Evolutionary conservation across 164 flowering plant genomes (phyloP).

Genomic region (Echeveria elegans): DNA sequence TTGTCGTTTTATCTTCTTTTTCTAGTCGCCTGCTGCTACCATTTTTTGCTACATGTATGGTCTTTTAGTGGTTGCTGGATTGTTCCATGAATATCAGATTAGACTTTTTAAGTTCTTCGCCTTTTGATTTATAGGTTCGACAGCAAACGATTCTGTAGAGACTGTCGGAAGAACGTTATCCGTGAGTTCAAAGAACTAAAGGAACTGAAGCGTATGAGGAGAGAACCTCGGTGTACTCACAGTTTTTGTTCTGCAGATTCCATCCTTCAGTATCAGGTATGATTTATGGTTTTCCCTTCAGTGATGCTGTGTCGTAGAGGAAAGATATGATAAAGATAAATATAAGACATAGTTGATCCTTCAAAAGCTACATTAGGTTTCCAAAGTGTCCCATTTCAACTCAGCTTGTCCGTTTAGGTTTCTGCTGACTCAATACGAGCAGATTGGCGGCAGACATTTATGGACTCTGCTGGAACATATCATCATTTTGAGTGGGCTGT

Average conservation of each 20-base stretch:
- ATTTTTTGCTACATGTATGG: too few species aligned
- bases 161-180: slow-evolving; percentile 94
- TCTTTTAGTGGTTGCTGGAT: background rate
- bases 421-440: slow-evolving; percentile 60
- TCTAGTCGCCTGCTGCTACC: too few species aligned
- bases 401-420: slow-evolving; percentile 35
- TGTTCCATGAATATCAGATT: background rate
- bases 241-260: slow-evolving; percentile 97
- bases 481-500: slow-evolving; percentile 98
- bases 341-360: background rate
- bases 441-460: slow-evolving; percentile 85
- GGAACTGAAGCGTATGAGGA: slow-evolving; percentile 87
- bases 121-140: slow-evolving; percentile 71
- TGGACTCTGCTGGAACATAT: slow-evolving; percentile 61
- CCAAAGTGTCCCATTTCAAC: background rate
- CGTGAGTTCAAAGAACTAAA: slow-evolving; percentile 97
- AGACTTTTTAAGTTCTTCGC: slow-evolving; percentile 9
- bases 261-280: slow-evolving; percentile 86
- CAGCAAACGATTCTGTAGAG: slow-evolving; percentile 97
- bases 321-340: background rate
- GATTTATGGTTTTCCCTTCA: background rate
- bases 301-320: background rate
- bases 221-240: slow-evolving; percentile 79
- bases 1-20: too few species aligned
- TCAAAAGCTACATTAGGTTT: background rate